A percentile compares a stretch with the other conserved stretches of the same genome.
phyloP scores from a whole-genome alignment of 176 grass and related monocot genomes.

The Aegilops umbellulata region DNA sequence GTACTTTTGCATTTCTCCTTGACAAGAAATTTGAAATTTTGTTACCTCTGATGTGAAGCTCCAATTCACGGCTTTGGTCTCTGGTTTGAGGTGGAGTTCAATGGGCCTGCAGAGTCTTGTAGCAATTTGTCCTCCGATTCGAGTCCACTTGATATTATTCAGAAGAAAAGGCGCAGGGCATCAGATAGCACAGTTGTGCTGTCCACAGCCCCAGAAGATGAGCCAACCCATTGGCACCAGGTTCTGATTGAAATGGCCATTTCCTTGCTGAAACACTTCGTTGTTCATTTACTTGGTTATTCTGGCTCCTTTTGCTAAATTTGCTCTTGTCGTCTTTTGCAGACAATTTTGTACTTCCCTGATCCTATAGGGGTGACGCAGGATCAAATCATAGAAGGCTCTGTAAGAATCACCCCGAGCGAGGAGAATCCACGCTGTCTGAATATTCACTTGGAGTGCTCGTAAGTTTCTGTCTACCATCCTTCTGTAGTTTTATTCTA shows the following conservation, averaged over 20 bases:
- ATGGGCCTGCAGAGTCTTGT: slow-evolving; percentile 56
- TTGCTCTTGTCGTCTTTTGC: slow-evolving; percentile 39
- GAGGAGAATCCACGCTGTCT: slow-evolving; percentile 81
- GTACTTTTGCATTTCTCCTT: slow-evolving; percentile 12
- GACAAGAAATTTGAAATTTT: slow-evolving; percentile 15
- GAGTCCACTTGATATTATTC: slow-evolving; percentile 47
- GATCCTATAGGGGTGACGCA: slow-evolving; percentile 86
- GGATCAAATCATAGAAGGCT: slow-evolving; percentile 86
- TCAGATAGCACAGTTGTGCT: slow-evolving; percentile 57
- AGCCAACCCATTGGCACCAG: slow-evolving; percentile 92
- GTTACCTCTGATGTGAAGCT: slow-evolving; percentile 44
- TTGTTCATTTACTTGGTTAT: not conserved
- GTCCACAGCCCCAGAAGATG: slow-evolving; percentile 86
- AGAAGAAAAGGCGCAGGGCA: slow-evolving; percentile 52
- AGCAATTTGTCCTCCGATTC: slow-evolving; percentile 27
- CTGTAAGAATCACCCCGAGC: slow-evolving; percentile 64
- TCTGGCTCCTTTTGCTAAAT: not conserved
- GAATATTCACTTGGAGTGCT: slow-evolving; percentile 86
- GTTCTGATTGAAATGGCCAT: slow-evolving; percentile 33
- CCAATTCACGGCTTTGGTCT: slow-evolving; percentile 91
- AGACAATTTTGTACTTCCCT: slow-evolving; percentile 86
- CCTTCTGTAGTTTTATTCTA: slow-evolving; percentile 12
- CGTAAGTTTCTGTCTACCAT: slow-evolving; percentile 46
- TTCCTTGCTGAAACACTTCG: slow-evolving; percentile 1
- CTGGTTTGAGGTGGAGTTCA: slow-evolving; percentile 97